Base-by-base conservation (phyloP, 2,329 filamentous ascomycete genomes). In the Epichloe typhina region DNA sequence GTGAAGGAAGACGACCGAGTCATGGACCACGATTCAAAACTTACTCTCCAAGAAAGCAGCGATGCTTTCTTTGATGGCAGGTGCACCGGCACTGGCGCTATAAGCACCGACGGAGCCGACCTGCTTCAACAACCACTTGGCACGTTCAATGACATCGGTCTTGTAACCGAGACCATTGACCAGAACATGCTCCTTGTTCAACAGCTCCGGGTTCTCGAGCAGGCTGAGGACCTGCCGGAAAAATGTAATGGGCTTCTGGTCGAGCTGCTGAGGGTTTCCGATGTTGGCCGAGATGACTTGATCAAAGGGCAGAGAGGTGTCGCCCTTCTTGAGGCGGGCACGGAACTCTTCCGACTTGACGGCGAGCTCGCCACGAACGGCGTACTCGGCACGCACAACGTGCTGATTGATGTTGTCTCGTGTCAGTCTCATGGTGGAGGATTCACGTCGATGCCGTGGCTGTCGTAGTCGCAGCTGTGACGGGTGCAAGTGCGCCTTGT, bases 221-320 rank as follows among this genome's bases (percentile, higher is more conserved):
- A 98, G 69, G 70, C 88, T 95, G 62, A 93, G 79, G 31, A 98
- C 93, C 72, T 98, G 91, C 60, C 93, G 84, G 81, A 98, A 96
- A 77, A 96, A 98, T 59, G 93, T 98, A 62, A 98, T 91, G 62
- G 93, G 93, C 76, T 97, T 94, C 77, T 98, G 93, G 72, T 96
- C 93, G 56, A 98, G 82, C 72, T 98, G 93, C 71, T 98, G 93
- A 4, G 93, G 93, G 74, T 98, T 98, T 64, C 93, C 93, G 64
- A 98, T 98, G 73, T 98, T 98, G 70, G 93, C 93, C 56, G 87
- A 90, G 72, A 98, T 91, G 69, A 98, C 84, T 53, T 88, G 79
- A 61, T 87, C 76, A 69, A 98, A 98, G 46, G 93, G 91, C 47
- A 97, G 76, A 62, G 53, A 48, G 52, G 62, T 67, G 58, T 67